phyloP scores from a whole-genome alignment of 2,329 filamentous ascomycete species.

The Anisogramma anomala region DNA sequence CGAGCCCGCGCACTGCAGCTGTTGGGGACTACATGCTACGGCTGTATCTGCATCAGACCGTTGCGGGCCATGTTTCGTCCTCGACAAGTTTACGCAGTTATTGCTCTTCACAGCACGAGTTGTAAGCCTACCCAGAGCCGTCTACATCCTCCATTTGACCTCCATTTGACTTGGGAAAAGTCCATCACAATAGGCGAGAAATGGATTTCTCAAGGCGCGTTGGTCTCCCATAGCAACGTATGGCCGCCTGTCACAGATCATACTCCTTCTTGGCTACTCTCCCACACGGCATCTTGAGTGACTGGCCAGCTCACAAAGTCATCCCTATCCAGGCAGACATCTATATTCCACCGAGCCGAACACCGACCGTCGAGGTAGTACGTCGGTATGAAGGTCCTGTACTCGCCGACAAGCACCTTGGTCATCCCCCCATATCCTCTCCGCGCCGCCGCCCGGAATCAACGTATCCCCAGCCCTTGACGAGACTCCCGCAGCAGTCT shows the following conservation, averaged over 20 bases:
- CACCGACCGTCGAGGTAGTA: slow-evolving; percentile 48
- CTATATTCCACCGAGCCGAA: slow-evolving; percentile 66
- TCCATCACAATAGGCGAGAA: too few relatives aligned
- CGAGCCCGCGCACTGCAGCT: background rate
- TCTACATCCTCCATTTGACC: too few relatives aligned
- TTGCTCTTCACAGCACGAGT: too few relatives aligned
- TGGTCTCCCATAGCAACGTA: too few relatives aligned
- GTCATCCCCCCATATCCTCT: slow-evolving; percentile 45
- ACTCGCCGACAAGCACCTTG: slow-evolving; percentile 40
- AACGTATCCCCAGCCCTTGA: slow-evolving; percentile 22
- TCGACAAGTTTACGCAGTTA: too few relatives aligned
- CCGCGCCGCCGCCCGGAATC: slow-evolving; percentile 22
- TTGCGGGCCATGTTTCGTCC: too few relatives aligned
- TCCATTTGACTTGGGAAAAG: too few relatives aligned
- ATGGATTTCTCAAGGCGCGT: too few relatives aligned
- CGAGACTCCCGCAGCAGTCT: background rate
- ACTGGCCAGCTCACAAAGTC: slow-evolving; percentile 63
- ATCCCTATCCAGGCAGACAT: slow-evolving; percentile 68
- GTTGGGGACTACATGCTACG: too few relatives aligned
- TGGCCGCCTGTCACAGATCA: background rate
- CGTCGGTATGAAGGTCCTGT: slow-evolving; percentile 60
- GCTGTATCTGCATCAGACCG: too few relatives aligned
- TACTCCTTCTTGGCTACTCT: slow-evolving; percentile 27
- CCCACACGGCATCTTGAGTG: slow-evolving; percentile 39
- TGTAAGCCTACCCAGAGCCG: too few relatives aligned